A percentile compares a stretch with the other conserved stretches of the same genome.
Conservation (phyloP, 2,329 filamentous ascomycete genomes). For the Colletotrichum endophyticum region DNA sequence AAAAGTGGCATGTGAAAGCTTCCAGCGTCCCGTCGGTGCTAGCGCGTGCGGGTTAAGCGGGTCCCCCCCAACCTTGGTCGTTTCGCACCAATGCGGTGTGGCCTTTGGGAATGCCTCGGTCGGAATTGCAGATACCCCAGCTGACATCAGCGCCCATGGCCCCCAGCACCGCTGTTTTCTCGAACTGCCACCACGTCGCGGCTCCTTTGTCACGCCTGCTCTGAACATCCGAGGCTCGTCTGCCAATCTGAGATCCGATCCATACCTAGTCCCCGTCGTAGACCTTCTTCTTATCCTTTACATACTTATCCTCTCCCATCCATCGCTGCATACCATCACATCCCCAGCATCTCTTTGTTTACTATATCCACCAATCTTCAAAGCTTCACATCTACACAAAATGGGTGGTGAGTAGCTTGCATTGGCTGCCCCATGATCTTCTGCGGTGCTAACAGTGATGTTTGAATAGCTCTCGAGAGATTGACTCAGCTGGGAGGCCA, state of each 20-base stretch:
- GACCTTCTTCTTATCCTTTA: neutral
- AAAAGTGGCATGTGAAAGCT: slow-evolving; percentile 14
- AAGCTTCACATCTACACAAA: slow-evolving; percentile 24
- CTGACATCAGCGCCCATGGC: slow-evolving; percentile 18
- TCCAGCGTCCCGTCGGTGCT: neutral
- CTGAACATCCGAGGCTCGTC: slow-evolving; percentile 18
- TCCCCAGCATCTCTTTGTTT: neutral
- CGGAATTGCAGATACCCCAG: neutral
- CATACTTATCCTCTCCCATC: neutral
- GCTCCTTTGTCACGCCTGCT: neutral
- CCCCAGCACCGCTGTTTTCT: neutral
- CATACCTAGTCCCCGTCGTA: neutral
- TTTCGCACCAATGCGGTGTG: slow-evolving; percentile 18
- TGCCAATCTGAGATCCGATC: slow-evolving; percentile 3
- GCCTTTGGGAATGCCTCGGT: slow-evolving; percentile 16
- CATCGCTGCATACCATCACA: neutral
- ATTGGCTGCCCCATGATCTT: slow-evolving; percentile 9
- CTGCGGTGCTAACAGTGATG: neutral
- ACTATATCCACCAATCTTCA: neutral
- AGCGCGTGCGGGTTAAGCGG: neutral
- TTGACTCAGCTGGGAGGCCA: slow-evolving; percentile 67
- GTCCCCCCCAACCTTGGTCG: neutral
- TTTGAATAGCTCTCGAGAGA: slow-evolving; percentile 56
- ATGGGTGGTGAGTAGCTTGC: slow-evolving; percentile 40
- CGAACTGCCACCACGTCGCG: neutral